Evolutionary conservation across 129 eudicot species (phyloP), one percentile per base, ranked within the genome.

Genomic region (Centella asiatica): DNA sequence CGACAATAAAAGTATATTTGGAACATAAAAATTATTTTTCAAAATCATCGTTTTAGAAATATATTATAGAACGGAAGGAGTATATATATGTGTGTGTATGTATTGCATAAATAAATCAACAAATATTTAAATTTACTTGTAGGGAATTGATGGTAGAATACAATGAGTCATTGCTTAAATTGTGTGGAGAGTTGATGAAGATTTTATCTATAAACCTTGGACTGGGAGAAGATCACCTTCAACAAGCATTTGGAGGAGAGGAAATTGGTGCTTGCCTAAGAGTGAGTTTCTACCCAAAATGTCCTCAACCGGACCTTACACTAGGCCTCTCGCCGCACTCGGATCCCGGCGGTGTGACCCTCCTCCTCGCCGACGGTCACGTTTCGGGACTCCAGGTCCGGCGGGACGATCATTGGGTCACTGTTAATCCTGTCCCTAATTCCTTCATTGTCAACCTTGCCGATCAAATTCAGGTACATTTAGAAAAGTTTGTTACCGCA

Each of bases 291-390:
- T 90, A 81, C 72, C 63, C 63, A 20, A 86, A 86, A 45, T 89
- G 95, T 57, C 87, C 95, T 5, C 84, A 85, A 14, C 97, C 97
- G 0, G 87, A 82, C 54, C 85, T 85, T 23, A 78, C 90, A 1
- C 62, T 89, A 0, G 90, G 90, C 20, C 72, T 89, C 39, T 80
- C 94, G 15, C 64, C 89, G 1, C 97, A 89, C 44, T 79, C 90
- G 1, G 97, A 85, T 25, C 84, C 87, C 9, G 90, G 89, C 2
- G 90, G 75, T 15, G 61, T 89, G 44, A 89, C 87, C 44, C 65
- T 89, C 26, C 69, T 89, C 56, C 71, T 64, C 44, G 81, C 85
- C 0, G 81, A 80, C 55, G 73, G 75, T 5, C 66, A 82, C 11
- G 95, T 85, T 10, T 66, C 67, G 8, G 89, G 96, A 24, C 76